Percentiles rank a stretch among this genome's conserved stretches.
These are phyloP conservation scores for Murraya paniculata DNA, from an alignment of 345 rosid species.

Conservation along the genomic window DNA sequence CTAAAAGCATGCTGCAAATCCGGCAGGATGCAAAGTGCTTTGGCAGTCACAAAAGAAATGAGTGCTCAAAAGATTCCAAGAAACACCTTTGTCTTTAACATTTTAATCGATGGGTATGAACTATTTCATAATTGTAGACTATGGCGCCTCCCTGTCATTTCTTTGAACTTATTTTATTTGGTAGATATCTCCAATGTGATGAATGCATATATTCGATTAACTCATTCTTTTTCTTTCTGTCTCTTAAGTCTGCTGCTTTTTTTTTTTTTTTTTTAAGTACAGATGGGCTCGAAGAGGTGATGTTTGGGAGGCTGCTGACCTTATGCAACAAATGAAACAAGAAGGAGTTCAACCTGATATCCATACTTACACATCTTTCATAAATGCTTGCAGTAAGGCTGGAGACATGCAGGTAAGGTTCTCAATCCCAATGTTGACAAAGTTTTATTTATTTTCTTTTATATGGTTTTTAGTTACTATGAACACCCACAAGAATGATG, in stretches of 20 bases:
- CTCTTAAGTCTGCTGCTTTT: background rate
- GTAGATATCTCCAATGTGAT: background rate
- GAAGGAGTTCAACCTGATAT: constrained; percentile 89
- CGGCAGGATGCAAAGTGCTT: constrained; percentile 98
- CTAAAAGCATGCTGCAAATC: constrained; percentile 98
- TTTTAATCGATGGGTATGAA: constrained; percentile 86
- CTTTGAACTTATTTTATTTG: background rate
- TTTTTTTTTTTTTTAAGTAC: background rate
- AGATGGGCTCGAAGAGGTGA: constrained; percentile 99
- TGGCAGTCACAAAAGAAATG: constrained; percentile 96
- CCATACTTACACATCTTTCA: constrained; percentile 88
- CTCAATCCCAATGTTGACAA: background rate
- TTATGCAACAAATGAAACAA: constrained; percentile 88
- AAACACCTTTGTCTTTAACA: constrained; percentile 81
- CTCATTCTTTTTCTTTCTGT: background rate
- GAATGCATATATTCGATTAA: background rate
- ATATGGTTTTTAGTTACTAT: background rate
- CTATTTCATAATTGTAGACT: background rate
- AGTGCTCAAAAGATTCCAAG: constrained; percentile 70
- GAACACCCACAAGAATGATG: background rate
- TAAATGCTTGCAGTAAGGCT: constrained; percentile 93
- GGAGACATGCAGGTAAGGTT: constrained; percentile 85
- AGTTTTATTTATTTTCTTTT: background rate
- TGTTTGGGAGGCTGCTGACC: constrained; percentile 97
- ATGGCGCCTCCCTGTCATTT: background rate